phyloP scores from a whole-genome alignment of 176 grass and related monocot genomes.

The Juncus effusus region DNA sequence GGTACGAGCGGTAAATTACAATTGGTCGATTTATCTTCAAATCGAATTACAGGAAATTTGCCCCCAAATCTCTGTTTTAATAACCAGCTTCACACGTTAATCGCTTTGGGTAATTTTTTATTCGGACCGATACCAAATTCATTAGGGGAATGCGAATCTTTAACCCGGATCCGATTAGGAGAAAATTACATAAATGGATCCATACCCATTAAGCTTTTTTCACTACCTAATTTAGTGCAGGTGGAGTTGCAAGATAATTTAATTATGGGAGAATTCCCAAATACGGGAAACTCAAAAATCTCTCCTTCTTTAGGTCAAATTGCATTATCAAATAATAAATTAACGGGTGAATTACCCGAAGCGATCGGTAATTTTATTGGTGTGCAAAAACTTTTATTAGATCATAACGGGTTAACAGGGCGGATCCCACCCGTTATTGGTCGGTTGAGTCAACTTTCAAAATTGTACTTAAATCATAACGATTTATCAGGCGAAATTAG shows the following conservation, averaged over 20 bases:
- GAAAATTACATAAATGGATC: constrained; percentile 83
- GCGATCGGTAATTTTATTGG: constrained; percentile 58
- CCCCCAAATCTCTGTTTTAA: constrained; percentile 58
- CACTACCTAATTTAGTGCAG: constrained; percentile 67
- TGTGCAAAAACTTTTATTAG: constrained; percentile 71
- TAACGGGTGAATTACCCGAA: constrained; percentile 48
- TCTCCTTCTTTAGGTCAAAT: constrained; percentile 56
- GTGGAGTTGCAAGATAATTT: constrained; percentile 89
- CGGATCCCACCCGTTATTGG: constrained; percentile 50
- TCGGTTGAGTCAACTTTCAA: constrained; percentile 65
- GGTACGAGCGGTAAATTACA: constrained; percentile 47
- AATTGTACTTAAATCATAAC: constrained; percentile 60
- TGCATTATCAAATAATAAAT: constrained; percentile 61
- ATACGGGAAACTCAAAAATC: constrained; percentile 31
- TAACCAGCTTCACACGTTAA: constrained; percentile 64
- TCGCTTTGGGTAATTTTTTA: constrained; percentile 68
- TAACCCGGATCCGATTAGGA: constrained; percentile 63
- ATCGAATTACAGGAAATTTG: constrained; percentile 62
- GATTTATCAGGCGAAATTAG: constrained; percentile 44
- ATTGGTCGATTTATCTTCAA: constrained; percentile 76
- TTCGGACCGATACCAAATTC: constrained; percentile 64
- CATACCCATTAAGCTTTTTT: constrained; percentile 58
- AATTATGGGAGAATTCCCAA: constrained; percentile 54
- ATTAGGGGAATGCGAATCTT: constrained; percentile 47
- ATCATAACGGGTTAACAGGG: constrained; percentile 53